A percentile compares a stretch with the other conserved stretches of the same genome.
These are phyloP conservation scores for Camelina sativa DNA, from an alignment of 345 rosid species.

Conservation along the genomic window DNA sequence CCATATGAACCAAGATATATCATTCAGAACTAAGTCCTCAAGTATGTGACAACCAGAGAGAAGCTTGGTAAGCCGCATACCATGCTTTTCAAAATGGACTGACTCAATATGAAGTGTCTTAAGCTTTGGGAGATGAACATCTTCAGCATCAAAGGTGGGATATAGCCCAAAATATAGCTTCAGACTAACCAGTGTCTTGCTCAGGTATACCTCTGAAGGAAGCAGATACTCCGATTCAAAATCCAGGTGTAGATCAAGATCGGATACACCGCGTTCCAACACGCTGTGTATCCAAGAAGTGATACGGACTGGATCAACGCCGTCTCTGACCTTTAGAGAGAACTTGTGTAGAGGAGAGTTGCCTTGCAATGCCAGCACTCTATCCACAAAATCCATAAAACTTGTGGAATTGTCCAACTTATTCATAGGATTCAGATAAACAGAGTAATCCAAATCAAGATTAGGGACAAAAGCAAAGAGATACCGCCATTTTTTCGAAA, in stretches of 20 bases:
- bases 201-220: conserved; percentile 3
- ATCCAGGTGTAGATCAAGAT: background rate
- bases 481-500: conserved; percentile 14
- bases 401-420: background rate
- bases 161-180: background rate
- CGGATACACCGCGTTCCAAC: conserved; percentile 10
- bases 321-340: background rate
- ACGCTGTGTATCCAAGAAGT: conserved; percentile 2
- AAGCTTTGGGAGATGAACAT: conserved; percentile 26
- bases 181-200: conserved; percentile 20
- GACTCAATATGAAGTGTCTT: background rate
- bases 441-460: conserved; percentile 23
- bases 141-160: background rate
- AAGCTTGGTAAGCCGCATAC: conserved; percentile 14
- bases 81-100: background rate
- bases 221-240: background rate
- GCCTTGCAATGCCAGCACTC: conserved; percentile 20
- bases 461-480: conserved; percentile 1
- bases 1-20: background rate
- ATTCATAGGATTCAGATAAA: background rate
- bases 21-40: conserved; percentile 7
- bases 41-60: conserved; percentile 18
- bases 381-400: conserved; percentile 26
- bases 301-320: background rate
- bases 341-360: conserved; percentile 1